Percentiles rank a stretch among this genome's conserved stretches.
Conservation (phyloP, 73 alveolate genomes). For the Blepharisma japonicum region DNA sequence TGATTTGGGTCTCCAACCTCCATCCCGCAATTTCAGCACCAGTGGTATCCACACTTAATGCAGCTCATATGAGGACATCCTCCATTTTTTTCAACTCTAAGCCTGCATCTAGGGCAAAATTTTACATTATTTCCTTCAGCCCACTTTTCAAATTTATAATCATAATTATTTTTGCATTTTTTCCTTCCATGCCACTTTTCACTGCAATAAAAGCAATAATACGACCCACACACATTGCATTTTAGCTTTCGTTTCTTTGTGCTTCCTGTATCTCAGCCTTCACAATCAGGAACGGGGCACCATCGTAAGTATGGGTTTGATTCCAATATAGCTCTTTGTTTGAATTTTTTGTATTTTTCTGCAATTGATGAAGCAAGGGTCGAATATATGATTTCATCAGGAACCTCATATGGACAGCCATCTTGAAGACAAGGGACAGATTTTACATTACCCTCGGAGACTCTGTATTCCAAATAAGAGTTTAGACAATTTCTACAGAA, state of each 20-base stretch:
- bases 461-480: neutral
- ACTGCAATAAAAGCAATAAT: conserved; percentile 3
- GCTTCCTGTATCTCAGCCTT: neutral
- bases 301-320: conserved; percentile 29
- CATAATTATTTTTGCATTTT: neutral
- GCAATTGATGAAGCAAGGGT: neutral
- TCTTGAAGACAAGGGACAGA: neutral
- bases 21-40: conserved; percentile 40
- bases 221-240: neutral
- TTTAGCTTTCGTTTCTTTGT: neutral
- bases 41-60: conserved; percentile 36
- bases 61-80: conserved; percentile 55
- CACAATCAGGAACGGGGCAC: conserved; percentile 27
- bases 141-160: neutral
- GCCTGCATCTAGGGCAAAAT: conserved; percentile 38
- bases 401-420: conserved; percentile 15
- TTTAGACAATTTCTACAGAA: neutral
- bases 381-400: conserved; percentile 29
- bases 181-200: neutral
- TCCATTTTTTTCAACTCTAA: conserved; percentile 38
- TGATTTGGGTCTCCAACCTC: neutral
- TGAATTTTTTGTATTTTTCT: conserved; percentile 33
- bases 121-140: neutral
- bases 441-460: neutral
- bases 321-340: conserved; percentile 26